These are phyloP conservation scores for Poronia punctata DNA, from an alignment of 495 filamentous ascomycete genomes.

Conservation along the genomic window DNA sequence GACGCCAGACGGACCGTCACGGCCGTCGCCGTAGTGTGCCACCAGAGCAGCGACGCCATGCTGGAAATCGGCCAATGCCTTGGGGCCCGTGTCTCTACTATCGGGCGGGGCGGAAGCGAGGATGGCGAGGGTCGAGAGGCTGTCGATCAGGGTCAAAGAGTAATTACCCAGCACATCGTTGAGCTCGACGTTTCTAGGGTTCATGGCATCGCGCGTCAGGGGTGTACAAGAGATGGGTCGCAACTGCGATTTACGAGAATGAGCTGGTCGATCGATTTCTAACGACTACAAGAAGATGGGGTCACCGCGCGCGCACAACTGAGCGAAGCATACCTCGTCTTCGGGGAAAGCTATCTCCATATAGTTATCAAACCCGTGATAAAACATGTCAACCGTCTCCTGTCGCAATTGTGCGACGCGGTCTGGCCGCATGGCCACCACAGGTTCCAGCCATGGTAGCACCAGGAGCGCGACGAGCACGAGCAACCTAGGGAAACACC, in stretches of 20 bases:
- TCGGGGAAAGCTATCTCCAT: constrained; percentile 91
- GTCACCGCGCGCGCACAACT: too few species aligned
- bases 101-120: constrained; percentile 61
- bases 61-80: constrained; percentile 70
- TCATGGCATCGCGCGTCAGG: constrained; percentile 70
- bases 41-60: constrained; percentile 72
- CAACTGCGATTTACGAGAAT: constrained; percentile 40
- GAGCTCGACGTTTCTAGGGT: constrained; percentile 75
- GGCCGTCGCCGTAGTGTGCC: constrained; percentile 79
- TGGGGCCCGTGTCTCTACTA: constrained; percentile 43
- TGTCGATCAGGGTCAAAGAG: constrained; percentile 91
- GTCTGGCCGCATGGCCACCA: constrained; percentile 43
- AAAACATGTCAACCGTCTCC: constrained; percentile 90
- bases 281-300: constrained; percentile 1
- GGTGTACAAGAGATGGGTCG: constrained; percentile 80
- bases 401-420: constrained; percentile 47
- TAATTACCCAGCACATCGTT: constrained; percentile 98
- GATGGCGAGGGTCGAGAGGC: constrained; percentile 86
- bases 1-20: constrained; percentile 56
- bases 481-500: constrained; percentile 10
- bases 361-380: constrained; percentile 95
- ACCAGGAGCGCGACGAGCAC: constrained; percentile 18
- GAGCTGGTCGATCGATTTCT: constrained; percentile 2
- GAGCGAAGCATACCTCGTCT: constrained; percentile 62
- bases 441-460: constrained; percentile 26